Evolutionary conservation across 176 grass and related monocot genomes (phyloP).

Genomic region (Musa acuminata): DNA sequence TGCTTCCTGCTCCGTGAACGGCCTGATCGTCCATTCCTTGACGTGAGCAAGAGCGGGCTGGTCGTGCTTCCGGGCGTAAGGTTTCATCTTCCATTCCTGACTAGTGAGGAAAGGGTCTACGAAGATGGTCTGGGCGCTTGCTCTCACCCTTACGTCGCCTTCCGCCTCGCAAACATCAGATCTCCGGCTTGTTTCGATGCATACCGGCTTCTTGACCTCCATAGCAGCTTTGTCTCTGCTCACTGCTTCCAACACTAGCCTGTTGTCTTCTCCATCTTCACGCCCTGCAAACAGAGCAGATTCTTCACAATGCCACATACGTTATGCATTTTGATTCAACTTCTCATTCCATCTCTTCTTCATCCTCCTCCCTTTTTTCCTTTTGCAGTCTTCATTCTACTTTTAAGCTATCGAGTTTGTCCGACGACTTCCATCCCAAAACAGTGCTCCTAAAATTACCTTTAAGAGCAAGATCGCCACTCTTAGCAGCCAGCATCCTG

Average conservation of each 20-base stretch:
- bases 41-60: slow-evolving; percentile 44
- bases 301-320: neutral
- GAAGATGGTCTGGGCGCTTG: slow-evolving; percentile 19
- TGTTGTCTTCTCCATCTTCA: neutral
- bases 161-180: slow-evolving; percentile 52
- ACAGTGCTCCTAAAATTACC: neutral
- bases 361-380: neutral
- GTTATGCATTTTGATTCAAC: neutral
- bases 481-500: neutral
- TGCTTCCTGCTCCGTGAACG: neutral
- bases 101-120: slow-evolving; percentile 21
- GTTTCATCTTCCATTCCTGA: slow-evolving; percentile 60
- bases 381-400: neutral
- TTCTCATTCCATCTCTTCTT: neutral
- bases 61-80: slow-evolving; percentile 68
- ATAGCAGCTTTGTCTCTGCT: neutral
- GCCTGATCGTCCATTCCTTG: slow-evolving; percentile 30
- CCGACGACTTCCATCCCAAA: too few relatives aligned
- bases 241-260: neutral
- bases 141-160: slow-evolving; percentile 38
- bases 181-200: slow-evolving; percentile 41
- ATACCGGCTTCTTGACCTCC: slow-evolving; percentile 30
- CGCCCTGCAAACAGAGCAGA: neutral
- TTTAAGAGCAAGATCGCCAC: neutral
- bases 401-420: too few relatives aligned